Evolutionary conservation across 306 rosid species (phyloP).

Genomic region (Acacia acuminata): DNA sequence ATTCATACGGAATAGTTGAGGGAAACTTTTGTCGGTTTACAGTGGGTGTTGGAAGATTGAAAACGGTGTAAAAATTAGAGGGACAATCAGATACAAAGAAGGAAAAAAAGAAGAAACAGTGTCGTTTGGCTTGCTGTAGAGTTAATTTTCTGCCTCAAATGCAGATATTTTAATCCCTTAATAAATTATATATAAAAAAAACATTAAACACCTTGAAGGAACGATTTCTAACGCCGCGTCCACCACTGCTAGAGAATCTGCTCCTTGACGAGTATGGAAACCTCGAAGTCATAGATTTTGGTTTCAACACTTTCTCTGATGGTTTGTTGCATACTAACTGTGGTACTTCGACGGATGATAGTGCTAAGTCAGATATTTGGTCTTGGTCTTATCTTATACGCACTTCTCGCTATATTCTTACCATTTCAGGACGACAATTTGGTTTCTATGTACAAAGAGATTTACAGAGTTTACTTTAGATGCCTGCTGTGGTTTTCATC

Average conservation of each 20-base stretch:
- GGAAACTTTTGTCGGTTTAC: background rate
- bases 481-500: constrained; percentile 89
- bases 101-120: no score
- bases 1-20: background rate
- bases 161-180: no score
- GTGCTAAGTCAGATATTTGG: constrained; percentile 89
- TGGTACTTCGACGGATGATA: constrained; percentile 95
- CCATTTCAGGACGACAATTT: constrained; percentile 89
- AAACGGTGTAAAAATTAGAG: no score
- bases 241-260: constrained; percentile 90
- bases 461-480: constrained; percentile 82
- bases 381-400: constrained; percentile 93
- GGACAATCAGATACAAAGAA: no score
- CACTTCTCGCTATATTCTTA: constrained; percentile 81
- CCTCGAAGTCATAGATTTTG: constrained; percentile 83
- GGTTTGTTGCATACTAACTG: constrained; percentile 81
- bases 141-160: no score
- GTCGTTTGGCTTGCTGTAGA: no score
- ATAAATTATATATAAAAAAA: no score
- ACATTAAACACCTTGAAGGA: no score
- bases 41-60: no score
- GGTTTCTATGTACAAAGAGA: constrained; percentile 70
- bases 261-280: constrained; percentile 77
- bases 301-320: constrained; percentile 74
- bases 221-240: constrained; percentile 34